Percentiles rank a stretch among this genome's conserved stretches.
Evolutionary conservation across 306 rosid species (phyloP).

Genomic region (Elaeagnus macrophylla): DNA sequence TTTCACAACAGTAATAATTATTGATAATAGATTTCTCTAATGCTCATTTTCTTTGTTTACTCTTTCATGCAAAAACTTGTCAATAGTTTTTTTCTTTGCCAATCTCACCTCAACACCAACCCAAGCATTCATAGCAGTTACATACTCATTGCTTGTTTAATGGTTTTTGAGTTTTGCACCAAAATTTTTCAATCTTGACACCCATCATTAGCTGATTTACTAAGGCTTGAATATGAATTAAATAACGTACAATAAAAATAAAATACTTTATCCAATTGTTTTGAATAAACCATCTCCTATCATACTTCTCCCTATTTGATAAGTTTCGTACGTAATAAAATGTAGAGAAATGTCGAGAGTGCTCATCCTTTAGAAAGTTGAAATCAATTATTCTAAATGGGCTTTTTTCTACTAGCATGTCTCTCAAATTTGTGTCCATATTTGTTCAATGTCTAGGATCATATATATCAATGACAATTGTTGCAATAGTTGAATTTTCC

Average conservation of each 20-base stretch:
- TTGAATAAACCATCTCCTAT: not conserved
- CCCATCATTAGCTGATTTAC: not conserved
- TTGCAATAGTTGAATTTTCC: too few relatives aligned
- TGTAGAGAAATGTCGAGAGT: conserved; percentile 8
- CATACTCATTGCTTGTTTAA: not conserved
- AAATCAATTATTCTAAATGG: not conserved
- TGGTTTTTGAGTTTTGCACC: not conserved
- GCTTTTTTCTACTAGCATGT: not conserved
- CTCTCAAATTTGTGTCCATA: conserved; percentile 9
- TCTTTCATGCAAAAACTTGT: too few relatives aligned
- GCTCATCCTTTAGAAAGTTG: too few relatives aligned
- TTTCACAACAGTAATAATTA: not conserved
- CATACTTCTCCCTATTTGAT: not conserved
- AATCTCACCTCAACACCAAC: conserved; percentile 2
- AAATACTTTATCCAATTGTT: conserved; percentile 4
- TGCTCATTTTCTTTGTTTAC: conserved; percentile 6
- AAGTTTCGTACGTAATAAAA: not conserved
- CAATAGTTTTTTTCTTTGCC: too few relatives aligned
- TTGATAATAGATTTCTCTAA: not conserved
- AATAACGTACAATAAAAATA: conserved; percentile 3
- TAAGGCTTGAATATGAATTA: not conserved
- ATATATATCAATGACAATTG: too few relatives aligned
- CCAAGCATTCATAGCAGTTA: not conserved
- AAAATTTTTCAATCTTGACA: not conserved
- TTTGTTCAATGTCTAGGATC: conserved; percentile 1